A percentile compares a stretch with the other conserved stretches of the same genome.
Conservation (phyloP, 768 basidiomycete genomes). For the Pholiota microspora region DNA sequence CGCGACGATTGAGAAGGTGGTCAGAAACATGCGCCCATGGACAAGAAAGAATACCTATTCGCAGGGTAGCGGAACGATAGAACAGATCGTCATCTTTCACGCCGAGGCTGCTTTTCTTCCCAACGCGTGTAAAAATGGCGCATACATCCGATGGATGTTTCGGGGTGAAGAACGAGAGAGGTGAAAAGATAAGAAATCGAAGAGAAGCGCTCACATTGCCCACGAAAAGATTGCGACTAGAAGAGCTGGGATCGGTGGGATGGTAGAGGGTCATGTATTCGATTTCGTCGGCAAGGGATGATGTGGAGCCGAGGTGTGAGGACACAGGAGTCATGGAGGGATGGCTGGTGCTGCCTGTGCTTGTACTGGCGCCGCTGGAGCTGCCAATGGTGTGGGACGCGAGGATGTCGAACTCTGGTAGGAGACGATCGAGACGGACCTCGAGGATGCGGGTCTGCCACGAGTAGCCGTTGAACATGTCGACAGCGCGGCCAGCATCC, state of each 20-base stretch:
- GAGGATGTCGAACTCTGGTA: slow-evolving; percentile 51
- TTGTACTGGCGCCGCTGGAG: slow-evolving; percentile 8
- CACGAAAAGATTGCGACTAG: slow-evolving; percentile 72
- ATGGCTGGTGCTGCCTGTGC: slow-evolving; percentile 9
- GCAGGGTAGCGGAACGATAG: background rate
- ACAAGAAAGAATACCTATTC: background rate
- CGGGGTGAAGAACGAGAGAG: slow-evolving; percentile 18
- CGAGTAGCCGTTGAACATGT: slow-evolving; percentile 95
- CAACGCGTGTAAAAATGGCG: background rate
- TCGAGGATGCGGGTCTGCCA: slow-evolving; percentile 95
- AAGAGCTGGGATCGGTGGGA: slow-evolving; percentile 16
- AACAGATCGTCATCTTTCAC: background rate
- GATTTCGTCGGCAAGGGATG: slow-evolving; percentile 15
- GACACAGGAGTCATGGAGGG: slow-evolving; percentile 6
- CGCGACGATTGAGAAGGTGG: too few species aligned
- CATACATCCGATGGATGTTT: background rate
- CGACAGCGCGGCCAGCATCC: slow-evolving; percentile 91
- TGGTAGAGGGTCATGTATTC: slow-evolving; percentile 26
- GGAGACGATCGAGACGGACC: slow-evolving; percentile 84
- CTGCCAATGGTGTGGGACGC: slow-evolving; percentile 7
- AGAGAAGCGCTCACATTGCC: slow-evolving; percentile 65
- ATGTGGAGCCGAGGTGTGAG: slow-evolving; percentile 3
- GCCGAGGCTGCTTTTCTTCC: background rate
- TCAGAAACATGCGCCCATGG: too few species aligned
- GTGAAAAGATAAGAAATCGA: slow-evolving; percentile 20